phyloP scores from a whole-genome alignment of 768 basidiomycete genomes.

The Amanita subjunquillea region DNA sequence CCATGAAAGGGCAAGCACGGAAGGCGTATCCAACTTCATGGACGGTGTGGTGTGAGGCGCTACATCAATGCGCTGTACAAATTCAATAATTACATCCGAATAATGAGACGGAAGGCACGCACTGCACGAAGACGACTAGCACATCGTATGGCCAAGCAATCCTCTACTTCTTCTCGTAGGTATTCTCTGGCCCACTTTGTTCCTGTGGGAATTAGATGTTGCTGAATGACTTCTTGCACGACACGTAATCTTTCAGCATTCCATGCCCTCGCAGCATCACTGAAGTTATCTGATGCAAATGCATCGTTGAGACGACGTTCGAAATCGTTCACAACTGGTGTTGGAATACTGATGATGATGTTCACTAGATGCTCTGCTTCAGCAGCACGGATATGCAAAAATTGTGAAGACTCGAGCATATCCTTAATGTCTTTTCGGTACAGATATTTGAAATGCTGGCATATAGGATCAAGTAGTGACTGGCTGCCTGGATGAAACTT shows the following conservation, averaged over 20 bases:
- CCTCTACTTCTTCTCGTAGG: conserved; percentile 85
- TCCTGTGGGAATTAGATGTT: conserved; percentile 75
- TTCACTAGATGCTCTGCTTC: conserved; percentile 85
- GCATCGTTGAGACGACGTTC: conserved; percentile 71
- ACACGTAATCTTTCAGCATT: conserved; percentile 77
- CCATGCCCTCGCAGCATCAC: conserved; percentile 83
- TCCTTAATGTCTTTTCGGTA: conserved; percentile 62
- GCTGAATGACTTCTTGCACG: conserved; percentile 68
- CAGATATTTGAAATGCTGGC: conserved; percentile 92
- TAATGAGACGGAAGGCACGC: conserved; percentile 13
- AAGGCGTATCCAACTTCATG: conserved; percentile 56
- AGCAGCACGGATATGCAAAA: conserved; percentile 83
- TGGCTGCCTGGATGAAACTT: conserved; percentile 17
- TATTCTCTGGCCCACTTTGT: conserved; percentile 87
- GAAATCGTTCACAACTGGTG: conserved; percentile 52
- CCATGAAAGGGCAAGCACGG: conserved; percentile 87
- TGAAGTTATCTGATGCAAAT: conserved; percentile 76
- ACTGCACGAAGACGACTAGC: conserved; percentile 64
- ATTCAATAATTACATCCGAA: conserved; percentile 3
- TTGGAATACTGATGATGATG: conserved; percentile 57
- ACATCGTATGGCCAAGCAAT: conserved; percentile 61
- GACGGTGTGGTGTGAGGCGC: conserved; percentile 58
- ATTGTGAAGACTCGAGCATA: conserved; percentile 68
- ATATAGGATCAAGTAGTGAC: conserved; percentile 2
- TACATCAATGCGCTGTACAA: conserved; percentile 67